These are phyloP conservation scores for Lactarius hengduanensis DNA, from an alignment of 768 basidiomycete genomes.

Conservation along the genomic window DNA sequence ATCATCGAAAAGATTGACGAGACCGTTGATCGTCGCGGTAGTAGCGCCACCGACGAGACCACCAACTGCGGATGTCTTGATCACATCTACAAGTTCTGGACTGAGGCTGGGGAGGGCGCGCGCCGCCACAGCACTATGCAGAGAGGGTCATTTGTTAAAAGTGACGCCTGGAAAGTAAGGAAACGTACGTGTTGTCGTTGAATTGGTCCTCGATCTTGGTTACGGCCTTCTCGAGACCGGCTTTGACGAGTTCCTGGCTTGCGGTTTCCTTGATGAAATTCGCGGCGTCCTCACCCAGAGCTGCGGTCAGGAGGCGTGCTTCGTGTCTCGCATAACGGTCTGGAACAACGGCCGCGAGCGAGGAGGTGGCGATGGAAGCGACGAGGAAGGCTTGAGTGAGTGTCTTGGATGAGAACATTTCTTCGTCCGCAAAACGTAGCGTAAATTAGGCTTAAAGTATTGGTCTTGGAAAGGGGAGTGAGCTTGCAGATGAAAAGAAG, in stretches of 20 bases:
- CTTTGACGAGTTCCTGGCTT: no score
- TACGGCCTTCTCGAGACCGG: no score
- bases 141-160: neutral
- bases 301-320: neutral
- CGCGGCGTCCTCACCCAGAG: neutral
- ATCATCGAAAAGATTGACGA: neutral
- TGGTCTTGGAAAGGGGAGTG: neutral
- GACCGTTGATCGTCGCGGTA: neutral
- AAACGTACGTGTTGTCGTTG: neutral
- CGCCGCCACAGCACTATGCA: neutral
- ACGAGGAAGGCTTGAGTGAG: neutral
- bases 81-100: neutral
- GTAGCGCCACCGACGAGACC: neutral
- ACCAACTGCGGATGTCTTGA: slow-evolving; percentile 4
- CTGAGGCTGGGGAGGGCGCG: neutral
- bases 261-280: neutral
- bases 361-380: neutral
- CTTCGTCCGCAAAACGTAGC: neutral
- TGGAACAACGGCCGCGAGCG: neutral
- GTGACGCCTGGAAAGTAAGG: neutral
- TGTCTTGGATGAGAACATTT: slow-evolving; percentile 4
- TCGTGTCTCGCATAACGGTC: neutral
- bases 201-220: neutral
- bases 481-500: neutral
- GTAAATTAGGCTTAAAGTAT: neutral